Evolutionary conservation across 495 filamentous ascomycete genomes (phyloP).

Genomic region (Tuber melanosporum): DNA sequence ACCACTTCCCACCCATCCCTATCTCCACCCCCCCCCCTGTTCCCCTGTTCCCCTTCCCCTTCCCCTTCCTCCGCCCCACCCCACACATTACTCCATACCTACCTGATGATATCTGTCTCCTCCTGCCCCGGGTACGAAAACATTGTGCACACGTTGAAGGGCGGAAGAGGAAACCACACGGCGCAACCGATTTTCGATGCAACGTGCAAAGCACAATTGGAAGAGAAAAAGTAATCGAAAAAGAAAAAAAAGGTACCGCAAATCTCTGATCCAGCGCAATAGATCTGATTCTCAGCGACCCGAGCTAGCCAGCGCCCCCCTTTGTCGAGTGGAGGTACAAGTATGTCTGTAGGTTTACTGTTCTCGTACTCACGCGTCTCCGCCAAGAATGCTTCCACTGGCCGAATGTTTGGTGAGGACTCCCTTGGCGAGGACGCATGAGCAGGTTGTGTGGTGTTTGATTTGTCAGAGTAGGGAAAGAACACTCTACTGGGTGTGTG

Average conservation of each 20-base stretch:
- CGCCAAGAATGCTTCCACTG: not conserved
- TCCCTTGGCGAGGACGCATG: not conserved
- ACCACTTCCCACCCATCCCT: not conserved
- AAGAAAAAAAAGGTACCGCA: slow-evolving; percentile 1
- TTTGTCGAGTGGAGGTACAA: not conserved
- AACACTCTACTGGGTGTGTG: not conserved
- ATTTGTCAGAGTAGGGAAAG: not conserved
- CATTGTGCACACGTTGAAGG: not conserved
- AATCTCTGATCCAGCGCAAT: slow-evolving; percentile 6
- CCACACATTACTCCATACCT: not conserved
- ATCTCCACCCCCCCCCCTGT: not conserved
- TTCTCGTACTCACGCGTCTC: not conserved
- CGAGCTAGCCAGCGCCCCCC: not conserved
- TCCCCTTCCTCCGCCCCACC: not conserved
- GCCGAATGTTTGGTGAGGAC: not conserved
- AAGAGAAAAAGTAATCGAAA: not conserved
- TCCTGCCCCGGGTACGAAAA: slow-evolving; percentile 2
- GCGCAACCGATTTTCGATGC: not conserved
- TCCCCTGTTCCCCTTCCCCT: not conserved
- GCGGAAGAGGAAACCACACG: not conserved
- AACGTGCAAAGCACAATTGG: not conserved
- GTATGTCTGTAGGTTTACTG: not conserved
- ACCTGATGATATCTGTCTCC: not conserved
- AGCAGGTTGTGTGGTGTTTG: not conserved
- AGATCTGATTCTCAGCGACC: slow-evolving; percentile 4